These are phyloP conservation scores for Beauveria sp. DNA, from an alignment of 2,329 filamentous ascomycete species.

Conservation along the genomic window DNA sequence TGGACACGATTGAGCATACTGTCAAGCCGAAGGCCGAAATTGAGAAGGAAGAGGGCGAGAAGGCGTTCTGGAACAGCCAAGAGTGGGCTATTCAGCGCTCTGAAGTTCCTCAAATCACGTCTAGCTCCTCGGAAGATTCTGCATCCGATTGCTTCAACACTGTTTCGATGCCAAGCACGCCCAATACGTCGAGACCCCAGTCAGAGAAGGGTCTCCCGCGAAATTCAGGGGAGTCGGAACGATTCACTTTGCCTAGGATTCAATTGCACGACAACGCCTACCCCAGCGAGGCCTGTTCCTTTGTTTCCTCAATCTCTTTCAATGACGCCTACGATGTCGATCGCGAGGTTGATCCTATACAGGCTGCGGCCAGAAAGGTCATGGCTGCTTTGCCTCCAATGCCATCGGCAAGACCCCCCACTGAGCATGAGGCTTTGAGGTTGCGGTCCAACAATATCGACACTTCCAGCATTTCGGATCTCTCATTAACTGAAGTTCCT, in stretches of 20 bases:
- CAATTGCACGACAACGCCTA: slow-evolving; percentile 10
- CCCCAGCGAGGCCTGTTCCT: slow-evolving; percentile 8
- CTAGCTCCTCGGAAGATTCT: slow-evolving; percentile 30
- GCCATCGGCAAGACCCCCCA: background rate
- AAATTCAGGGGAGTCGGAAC: background rate
- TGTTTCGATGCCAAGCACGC: slow-evolving; percentile 28
- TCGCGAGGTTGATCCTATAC: slow-evolving; percentile 21
- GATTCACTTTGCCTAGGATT: slow-evolving; percentile 6
- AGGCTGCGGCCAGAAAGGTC: slow-evolving; percentile 24
- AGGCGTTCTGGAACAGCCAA: slow-evolving; percentile 6
- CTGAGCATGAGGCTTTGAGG: slow-evolving; percentile 4
- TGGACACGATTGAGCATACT: slow-evolving; percentile 15
- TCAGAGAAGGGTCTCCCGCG: slow-evolving; percentile 28
- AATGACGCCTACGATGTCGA: background rate
- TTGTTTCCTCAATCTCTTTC: slow-evolving; percentile 1
- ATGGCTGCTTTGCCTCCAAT: slow-evolving; percentile 23
- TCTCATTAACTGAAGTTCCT: background rate
- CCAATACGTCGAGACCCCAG: slow-evolving; percentile 32
- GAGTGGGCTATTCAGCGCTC: slow-evolving; percentile 14
- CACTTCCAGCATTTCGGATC: slow-evolving; percentile 1
- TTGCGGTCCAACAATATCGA: slow-evolving; percentile 10
- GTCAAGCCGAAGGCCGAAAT: slow-evolving; percentile 3
- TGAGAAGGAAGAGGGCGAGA: slow-evolving; percentile 6
- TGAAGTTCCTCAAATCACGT: slow-evolving; percentile 8
- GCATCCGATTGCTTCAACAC: slow-evolving; percentile 31